A percentile compares a stretch with the other conserved stretches of the same genome.
Evolutionary conservation across 208 protist genomes (phyloP).

Genomic region (Crithidia acanthocephali): DNA sequence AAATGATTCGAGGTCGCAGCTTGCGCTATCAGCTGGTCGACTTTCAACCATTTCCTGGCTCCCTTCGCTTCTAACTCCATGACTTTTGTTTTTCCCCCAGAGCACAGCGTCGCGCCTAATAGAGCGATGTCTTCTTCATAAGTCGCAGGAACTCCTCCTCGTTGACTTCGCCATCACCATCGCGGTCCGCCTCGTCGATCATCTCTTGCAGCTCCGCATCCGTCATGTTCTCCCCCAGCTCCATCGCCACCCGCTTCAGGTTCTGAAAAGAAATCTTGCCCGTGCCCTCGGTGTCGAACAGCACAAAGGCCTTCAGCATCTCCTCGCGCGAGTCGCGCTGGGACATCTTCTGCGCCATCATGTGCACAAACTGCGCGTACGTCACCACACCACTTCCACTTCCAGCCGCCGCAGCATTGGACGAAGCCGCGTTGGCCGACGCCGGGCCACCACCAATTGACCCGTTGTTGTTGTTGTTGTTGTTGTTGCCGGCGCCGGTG

Average conservation of each 20-base stretch:
- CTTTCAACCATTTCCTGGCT: no score
- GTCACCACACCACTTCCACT: slow-evolving; percentile 58
- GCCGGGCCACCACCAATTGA: neutral
- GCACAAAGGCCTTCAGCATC: slow-evolving; percentile 96
- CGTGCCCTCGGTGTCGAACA: slow-evolving; percentile 96
- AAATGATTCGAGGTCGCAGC: no score
- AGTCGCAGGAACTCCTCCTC: slow-evolving; percentile 96
- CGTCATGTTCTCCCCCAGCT: slow-evolving; percentile 96
- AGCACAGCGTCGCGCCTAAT: slow-evolving; percentile 52
- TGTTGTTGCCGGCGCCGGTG: neutral
- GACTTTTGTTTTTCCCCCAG: no score
- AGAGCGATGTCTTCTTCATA: slow-evolving; percentile 95
- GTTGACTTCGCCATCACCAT: slow-evolving; percentile 96
- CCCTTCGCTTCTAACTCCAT: no score
- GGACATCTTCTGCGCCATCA: slow-evolving; percentile 91
- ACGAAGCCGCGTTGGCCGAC: neutral
- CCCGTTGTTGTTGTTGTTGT: neutral
- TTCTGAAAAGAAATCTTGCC: slow-evolving; percentile 97
- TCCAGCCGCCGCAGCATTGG: neutral
- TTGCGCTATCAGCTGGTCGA: no score
- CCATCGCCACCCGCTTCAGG: slow-evolving; percentile 95
- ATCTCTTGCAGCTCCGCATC: slow-evolving; percentile 98
- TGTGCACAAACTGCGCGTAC: slow-evolving; percentile 85
- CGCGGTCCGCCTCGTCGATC: slow-evolving; percentile 97
- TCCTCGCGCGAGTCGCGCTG: slow-evolving; percentile 94